phyloP scores from a whole-genome alignment of 1,284 basidiomycete species.

The Trametes hirsuta region DNA sequence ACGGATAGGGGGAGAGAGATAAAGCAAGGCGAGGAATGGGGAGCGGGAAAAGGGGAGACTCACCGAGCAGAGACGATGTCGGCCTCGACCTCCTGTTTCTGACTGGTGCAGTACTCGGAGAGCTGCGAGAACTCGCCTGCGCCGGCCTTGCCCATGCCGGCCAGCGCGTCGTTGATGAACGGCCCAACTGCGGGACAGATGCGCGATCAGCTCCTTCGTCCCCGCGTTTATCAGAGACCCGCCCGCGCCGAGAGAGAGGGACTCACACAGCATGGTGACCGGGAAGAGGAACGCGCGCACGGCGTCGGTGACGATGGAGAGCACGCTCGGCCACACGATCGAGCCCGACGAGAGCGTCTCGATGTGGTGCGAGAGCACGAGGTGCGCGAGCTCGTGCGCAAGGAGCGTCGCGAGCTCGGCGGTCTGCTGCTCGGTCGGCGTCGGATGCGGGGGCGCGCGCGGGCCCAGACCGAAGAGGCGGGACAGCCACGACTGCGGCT shows the following conservation, averaged over 20 bases:
- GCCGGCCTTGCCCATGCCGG: constrained; percentile 75
- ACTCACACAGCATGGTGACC: constrained; percentile 72
- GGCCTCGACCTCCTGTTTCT: constrained; percentile 84
- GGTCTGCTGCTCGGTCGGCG: constrained; percentile 81
- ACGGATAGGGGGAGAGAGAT: neutral
- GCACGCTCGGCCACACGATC: constrained; percentile 78
- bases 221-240: neutral
- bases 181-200: constrained; percentile 59
- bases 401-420: constrained; percentile 84
- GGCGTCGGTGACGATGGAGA: constrained; percentile 78
- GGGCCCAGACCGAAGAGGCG: constrained; percentile 48
- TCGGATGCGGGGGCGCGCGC: constrained; percentile 40
- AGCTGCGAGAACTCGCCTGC: constrained; percentile 73
- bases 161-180: constrained; percentile 89
- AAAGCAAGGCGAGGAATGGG: neutral
- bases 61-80: constrained; percentile 86
- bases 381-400: constrained; percentile 87
- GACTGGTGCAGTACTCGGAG: constrained; percentile 72
- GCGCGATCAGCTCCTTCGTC: neutral
- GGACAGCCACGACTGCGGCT: constrained; percentile 50
- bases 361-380: constrained; percentile 86
- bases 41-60: constrained; percentile 19
- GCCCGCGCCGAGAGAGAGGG: neutral
- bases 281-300: constrained; percentile 81
- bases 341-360: constrained; percentile 85